These are phyloP conservation scores for Pichia sp. DNA, from an alignment of 1,139 yeast species.

Conservation along the genomic window DNA sequence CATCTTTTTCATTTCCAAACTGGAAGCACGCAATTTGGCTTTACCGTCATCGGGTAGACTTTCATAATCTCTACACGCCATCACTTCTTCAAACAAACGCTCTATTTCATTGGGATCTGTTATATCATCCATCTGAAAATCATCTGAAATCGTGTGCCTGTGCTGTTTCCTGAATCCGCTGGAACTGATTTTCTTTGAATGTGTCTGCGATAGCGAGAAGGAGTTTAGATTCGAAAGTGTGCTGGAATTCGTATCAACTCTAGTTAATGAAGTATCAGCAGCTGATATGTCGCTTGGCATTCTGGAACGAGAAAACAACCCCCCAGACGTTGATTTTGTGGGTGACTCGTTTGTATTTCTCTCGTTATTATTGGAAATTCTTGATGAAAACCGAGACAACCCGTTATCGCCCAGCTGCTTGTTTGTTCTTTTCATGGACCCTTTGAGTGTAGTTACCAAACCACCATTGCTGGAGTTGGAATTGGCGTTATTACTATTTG, in stretches of 20 bases:
- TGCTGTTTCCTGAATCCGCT: constrained; percentile 22
- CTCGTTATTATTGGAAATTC: background rate
- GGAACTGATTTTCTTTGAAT: constrained; percentile 19
- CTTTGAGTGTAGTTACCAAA: constrained; percentile 11
- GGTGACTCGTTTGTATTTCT: background rate
- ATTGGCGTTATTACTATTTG: too few species aligned
- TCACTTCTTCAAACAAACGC: constrained; percentile 54
- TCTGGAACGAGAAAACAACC: constrained; percentile 6
- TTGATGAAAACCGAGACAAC: background rate
- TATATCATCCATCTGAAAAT: constrained; percentile 46
- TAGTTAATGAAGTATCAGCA: constrained; percentile 12
- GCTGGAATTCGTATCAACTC: constrained; percentile 20
- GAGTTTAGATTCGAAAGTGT: constrained; percentile 12
- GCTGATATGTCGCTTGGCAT: constrained; percentile 5
- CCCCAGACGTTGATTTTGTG: background rate
- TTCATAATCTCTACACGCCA: constrained; percentile 79
- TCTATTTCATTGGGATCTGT: constrained; percentile 53
- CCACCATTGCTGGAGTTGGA: constrained; percentile 1
- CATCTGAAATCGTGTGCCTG: constrained; percentile 27
- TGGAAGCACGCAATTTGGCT: constrained; percentile 68
- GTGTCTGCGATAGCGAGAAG: constrained; percentile 22
- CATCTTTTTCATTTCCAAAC: constrained; percentile 83
- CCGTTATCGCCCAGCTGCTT: background rate
- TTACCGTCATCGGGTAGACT: constrained; percentile 73
- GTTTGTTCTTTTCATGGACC: constrained; percentile 6